phyloP scores from a whole-genome alignment of 331 rosid genomes.

The Acacia pycnantha region DNA sequence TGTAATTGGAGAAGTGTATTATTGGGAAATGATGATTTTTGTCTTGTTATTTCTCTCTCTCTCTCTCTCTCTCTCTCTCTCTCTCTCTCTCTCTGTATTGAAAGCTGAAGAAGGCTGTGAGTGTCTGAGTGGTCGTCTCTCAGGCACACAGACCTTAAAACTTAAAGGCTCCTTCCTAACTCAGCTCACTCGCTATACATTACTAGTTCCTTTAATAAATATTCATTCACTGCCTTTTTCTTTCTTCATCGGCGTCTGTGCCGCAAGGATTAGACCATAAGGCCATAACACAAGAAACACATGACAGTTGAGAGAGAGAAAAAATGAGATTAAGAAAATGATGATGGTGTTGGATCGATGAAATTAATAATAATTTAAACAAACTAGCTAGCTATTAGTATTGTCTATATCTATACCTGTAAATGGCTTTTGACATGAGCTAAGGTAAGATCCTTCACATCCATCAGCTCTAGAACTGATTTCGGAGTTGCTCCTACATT shows the following conservation, averaged over 20 bases:
- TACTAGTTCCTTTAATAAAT: constrained; percentile 27
- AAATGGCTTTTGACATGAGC: constrained; percentile 99
- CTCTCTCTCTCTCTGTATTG: constrained; percentile 19
- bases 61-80: background rate
- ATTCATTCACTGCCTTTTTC: constrained; percentile 37
- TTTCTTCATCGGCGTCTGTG: constrained; percentile 59
- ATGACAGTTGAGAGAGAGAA: background rate
- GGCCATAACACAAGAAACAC: constrained; percentile 4
- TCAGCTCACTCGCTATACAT: constrained; percentile 28
- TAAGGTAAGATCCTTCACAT: constrained; percentile 93
- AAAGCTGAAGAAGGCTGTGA: constrained; percentile 43
- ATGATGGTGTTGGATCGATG: background rate
- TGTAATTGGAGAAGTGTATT: constrained; percentile 43
- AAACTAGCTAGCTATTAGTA: background rate
- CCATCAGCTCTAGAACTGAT: constrained; percentile 96
- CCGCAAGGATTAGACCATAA: constrained; percentile 26
- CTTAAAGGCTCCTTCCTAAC: constrained; percentile 39
- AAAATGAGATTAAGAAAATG: background rate
- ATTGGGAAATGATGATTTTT: constrained; percentile 74
- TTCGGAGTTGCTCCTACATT: constrained; percentile 88
- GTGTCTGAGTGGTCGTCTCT: constrained; percentile 43
- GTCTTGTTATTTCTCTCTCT: constrained; percentile 24
- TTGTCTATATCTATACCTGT: constrained; percentile 43
- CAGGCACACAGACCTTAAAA: constrained; percentile 50
- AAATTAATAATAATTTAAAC: background rate